Base-by-base conservation (phyloP, 1,284 basidiomycete genomes). In the Clitocybe nebularis region DNA sequence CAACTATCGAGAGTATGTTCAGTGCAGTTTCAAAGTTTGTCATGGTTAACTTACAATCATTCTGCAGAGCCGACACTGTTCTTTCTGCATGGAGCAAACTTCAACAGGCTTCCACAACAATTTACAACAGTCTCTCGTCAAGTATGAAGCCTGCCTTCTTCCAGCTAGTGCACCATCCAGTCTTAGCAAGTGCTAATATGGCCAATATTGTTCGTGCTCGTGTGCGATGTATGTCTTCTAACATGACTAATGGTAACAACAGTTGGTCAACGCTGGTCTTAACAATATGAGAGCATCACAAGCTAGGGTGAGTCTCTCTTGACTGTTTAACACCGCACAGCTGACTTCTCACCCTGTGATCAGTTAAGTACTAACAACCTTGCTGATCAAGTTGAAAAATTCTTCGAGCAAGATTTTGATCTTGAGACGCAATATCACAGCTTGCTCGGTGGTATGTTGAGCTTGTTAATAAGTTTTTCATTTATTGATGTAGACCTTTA, bases 251-350 rank as follows among this genome's bases (percentile, higher is more conserved):
- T 14, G 7, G 3, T 16, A n/a, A 24, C 16, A 13, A 14, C 32
- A 64, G 63, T 71, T 77, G 55, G 69, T 83, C 33, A 60, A 69
- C 24, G 78, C 77, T 25, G 78, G 79, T 26, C 61, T 72, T 48
- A 84, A 84, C 56, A 79, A 81, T 50, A 49, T 84, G 28, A 71
- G 74, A 23, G 79, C 79, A 1, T 78, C 74, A 2, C 84, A 88
- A 60, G 81, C 79, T 3, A 66, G 78, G 19, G 65, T 66, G 41
- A 21, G 59, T 24, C 25, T 10, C 23, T 16, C 7, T 32, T 10
- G 3, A 6, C 40, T 26, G 11, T 20, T 0, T 4, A 5, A 3
- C 13, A 29, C 5, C 10, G 11, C 11, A n/a, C 8, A 4, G 19
- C 29, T 32, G 19, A 36, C 17, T 36, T 35, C 19, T 17, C 3